Percentiles rank a stretch among this genome's conserved stretches.
Conservation (phyloP, 129 eudicot genomes). For the Daucus carota region DNA sequence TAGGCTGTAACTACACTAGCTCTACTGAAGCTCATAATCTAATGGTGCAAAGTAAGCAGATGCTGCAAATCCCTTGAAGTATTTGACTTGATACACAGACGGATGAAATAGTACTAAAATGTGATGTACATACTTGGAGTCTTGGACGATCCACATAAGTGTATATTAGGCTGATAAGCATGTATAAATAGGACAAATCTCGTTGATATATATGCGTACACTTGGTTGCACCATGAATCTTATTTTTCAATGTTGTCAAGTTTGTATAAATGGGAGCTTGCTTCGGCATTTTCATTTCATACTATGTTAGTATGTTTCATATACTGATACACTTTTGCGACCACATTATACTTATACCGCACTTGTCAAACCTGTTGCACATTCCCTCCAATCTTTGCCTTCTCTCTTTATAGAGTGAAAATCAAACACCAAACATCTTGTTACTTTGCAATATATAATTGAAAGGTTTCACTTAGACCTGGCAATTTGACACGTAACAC, state of each 20-base stretch:
- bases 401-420: neutral
- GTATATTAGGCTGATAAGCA: neutral
- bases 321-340: neutral
- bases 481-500: too few relatives aligned
- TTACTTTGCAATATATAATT: too few relatives aligned
- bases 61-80: slow-evolving; percentile 3
- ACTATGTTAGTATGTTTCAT: neutral
- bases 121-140: neutral
- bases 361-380: neutral
- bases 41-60: slow-evolving; percentile 15
- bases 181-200: slow-evolving; percentile 4
- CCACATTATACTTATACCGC: neutral
- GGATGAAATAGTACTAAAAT: neutral
- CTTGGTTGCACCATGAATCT: neutral
- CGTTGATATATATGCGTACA: neutral
- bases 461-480: too few relatives aligned
- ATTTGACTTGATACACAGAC: neutral
- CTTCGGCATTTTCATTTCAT: neutral
- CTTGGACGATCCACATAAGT: neutral
- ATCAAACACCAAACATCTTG: neutral
- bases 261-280: neutral
- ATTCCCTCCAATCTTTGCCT: neutral
- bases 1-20: neutral
- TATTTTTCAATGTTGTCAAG: neutral
- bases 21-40: neutral